These are phyloP conservation scores for Voacanga thouarsii DNA, from an alignment of 257 asterid species.

Conservation along the genomic window DNA sequence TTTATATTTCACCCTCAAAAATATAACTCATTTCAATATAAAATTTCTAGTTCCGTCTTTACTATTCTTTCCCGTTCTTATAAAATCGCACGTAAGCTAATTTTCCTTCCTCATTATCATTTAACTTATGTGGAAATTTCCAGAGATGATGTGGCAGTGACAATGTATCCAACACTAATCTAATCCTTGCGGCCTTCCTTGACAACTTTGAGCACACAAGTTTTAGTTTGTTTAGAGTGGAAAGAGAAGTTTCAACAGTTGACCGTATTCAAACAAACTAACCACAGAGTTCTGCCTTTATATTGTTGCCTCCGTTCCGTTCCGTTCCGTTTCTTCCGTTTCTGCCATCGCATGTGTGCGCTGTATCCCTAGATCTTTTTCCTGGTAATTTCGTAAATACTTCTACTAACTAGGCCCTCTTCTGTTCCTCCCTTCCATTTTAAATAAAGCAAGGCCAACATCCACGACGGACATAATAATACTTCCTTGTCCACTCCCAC, in stretches of 20 bases:
- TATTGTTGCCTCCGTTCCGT: background rate
- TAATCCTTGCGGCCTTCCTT: too few species aligned
- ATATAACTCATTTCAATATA: too few species aligned
- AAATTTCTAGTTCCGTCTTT: too few species aligned
- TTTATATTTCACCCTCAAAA: too few species aligned
- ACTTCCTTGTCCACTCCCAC: background rate
- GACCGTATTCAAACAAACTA: background rate
- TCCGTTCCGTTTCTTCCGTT: background rate
- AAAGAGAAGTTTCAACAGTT: background rate
- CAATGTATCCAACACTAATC: too few species aligned
- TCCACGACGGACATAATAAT: conserved; percentile 3
- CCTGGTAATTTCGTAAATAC: background rate
- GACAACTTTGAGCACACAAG: too few species aligned
- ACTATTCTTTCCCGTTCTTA: too few species aligned
- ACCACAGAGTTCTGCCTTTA: too few species aligned
- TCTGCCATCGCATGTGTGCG: background rate
- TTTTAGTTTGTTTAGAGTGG: background rate
- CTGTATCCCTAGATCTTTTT: background rate
- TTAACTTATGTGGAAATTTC: too few species aligned
- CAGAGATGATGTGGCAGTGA: too few species aligned
- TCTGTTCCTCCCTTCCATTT: background rate
- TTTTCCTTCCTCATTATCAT: too few species aligned
- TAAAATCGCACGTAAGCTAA: too few species aligned
- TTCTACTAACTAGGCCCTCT: background rate
- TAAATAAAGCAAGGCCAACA: conserved; percentile 1